Conservation (phyloP, 1,284 basidiomycete species). For the Irpex sp. region DNA sequence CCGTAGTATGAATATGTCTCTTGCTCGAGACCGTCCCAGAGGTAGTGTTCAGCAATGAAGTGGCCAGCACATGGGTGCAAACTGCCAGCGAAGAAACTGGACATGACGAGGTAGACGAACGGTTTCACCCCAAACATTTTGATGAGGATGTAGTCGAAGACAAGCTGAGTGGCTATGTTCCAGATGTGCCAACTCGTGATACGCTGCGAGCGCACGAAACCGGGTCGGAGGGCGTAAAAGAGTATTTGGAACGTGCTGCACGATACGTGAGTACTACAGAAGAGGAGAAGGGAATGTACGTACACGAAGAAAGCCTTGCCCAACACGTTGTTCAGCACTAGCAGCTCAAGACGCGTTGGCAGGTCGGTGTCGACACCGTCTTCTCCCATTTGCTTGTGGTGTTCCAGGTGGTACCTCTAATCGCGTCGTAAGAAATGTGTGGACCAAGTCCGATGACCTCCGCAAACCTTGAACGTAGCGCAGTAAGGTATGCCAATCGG, state of each 20-base stretch:
- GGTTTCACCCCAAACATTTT: constrained; percentile 58
- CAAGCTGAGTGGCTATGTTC: constrained; percentile 72
- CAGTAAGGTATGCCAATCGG: constrained; percentile 95
- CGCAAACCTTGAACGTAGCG: constrained; percentile 83
- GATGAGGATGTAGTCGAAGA: constrained; percentile 72
- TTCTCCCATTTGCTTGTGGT: constrained; percentile 93
- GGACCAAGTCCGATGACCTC: background rate
- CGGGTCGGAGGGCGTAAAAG: constrained; percentile 96
- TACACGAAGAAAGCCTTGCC: constrained; percentile 98
- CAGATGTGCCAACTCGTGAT: constrained; percentile 82
- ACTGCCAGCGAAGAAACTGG: constrained; percentile 93
- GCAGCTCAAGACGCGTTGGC: constrained; percentile 81
- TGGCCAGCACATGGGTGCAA: constrained; percentile 95
- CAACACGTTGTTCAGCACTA: constrained; percentile 90
- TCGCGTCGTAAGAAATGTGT: constrained; percentile 5
- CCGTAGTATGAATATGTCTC: constrained; percentile 99
- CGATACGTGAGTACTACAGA: background rate
- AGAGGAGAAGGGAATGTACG: background rate
- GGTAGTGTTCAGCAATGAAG: constrained; percentile 96
- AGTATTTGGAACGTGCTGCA: constrained; percentile 93
- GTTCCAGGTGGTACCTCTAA: constrained; percentile 89
- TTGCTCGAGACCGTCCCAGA: constrained; percentile 87
- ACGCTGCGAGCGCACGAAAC: constrained; percentile 85
- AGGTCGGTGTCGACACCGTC: constrained; percentile 96
- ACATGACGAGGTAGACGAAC: constrained; percentile 81